These are phyloP conservation scores for Chytriomyces confervae DNA, from an alignment of 192 early-diverging fungal species.

Conservation along the genomic window DNA sequence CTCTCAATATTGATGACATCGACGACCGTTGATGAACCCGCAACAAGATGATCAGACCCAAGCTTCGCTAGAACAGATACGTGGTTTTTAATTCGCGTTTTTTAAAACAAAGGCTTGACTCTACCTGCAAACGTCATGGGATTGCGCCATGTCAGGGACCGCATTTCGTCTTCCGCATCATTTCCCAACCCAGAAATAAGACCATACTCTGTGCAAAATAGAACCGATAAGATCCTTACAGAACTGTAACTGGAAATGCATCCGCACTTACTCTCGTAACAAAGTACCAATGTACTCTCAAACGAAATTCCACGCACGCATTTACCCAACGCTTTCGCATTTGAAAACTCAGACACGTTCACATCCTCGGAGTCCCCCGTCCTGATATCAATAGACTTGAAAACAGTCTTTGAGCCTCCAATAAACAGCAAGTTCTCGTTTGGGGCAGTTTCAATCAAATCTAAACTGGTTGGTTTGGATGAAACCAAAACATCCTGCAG, in stretches of 20 bases:
- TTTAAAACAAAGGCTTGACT: background rate
- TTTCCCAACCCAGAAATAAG: conserved; percentile 12
- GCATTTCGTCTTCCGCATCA: conserved; percentile 19
- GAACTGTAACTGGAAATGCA: conserved; percentile 16
- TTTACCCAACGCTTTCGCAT: conserved; percentile 42
- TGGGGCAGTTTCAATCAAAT: conserved; percentile 45
- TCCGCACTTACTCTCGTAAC: conserved; percentile 46
- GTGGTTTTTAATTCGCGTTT: conserved; percentile 6
- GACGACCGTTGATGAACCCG: conserved; percentile 55
- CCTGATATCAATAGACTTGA: conserved; percentile 53
- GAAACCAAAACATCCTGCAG: conserved; percentile 48
- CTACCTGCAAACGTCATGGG: conserved; percentile 56
- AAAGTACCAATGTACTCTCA: conserved; percentile 41
- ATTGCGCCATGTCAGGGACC: conserved; percentile 55
- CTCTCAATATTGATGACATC: conserved; percentile 56
- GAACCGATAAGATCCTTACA: no score
- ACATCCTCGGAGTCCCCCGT: conserved; percentile 47
- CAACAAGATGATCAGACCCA: conserved; percentile 52
- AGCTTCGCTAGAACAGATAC: conserved; percentile 45
- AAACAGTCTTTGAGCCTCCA: conserved; percentile 37
- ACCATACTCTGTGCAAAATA: conserved; percentile 27
- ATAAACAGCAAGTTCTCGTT: conserved; percentile 47
- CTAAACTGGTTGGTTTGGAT: conserved; percentile 40
- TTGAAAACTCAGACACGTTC: conserved; percentile 34
- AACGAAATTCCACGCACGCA: conserved; percentile 47